These are phyloP conservation scores for Malus sieversii DNA, from an alignment of 306 rosid species.

Conservation along the genomic window DNA sequence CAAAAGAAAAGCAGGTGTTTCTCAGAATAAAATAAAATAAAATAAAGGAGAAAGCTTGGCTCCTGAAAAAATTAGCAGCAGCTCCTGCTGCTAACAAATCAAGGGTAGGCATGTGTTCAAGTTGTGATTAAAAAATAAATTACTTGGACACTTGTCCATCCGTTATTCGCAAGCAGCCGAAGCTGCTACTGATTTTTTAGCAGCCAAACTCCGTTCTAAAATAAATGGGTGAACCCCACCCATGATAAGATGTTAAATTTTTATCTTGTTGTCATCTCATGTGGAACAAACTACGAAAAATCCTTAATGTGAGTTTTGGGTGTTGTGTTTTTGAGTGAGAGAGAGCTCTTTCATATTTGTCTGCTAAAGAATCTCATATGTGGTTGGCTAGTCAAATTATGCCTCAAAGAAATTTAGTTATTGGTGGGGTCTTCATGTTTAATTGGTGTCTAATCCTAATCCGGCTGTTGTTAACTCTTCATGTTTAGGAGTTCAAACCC, in stretches of 20 bases:
- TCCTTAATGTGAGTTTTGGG: background rate
- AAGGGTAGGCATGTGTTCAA: no score
- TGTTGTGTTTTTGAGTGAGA: constrained; percentile 5
- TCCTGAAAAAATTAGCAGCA: no score
- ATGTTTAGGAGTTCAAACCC: no score
- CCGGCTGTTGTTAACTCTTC: background rate
- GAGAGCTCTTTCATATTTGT: background rate
- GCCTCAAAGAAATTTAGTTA: constrained; percentile 16
- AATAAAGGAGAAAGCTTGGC: no score
- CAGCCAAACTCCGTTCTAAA: no score
- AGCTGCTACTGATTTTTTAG: no score
- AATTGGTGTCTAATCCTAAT: background rate
- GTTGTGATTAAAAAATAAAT: no score
- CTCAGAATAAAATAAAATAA: no score
- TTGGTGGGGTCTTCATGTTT: constrained; percentile 42
- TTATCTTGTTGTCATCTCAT: constrained; percentile 12
- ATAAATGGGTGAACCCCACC: background rate
- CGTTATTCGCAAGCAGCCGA: no score
- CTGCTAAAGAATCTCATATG: background rate
- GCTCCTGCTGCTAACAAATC: no score
- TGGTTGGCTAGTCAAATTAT: constrained; percentile 33
- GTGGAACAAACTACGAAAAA: background rate
- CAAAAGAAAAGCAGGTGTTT: background rate
- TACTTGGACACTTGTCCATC: no score
- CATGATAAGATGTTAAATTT: background rate